Evolutionary conservation across 495 filamentous ascomycete genomes (phyloP), one percentile per base, ranked within the genome.

Genomic region (Penicillium parvum): DNA sequence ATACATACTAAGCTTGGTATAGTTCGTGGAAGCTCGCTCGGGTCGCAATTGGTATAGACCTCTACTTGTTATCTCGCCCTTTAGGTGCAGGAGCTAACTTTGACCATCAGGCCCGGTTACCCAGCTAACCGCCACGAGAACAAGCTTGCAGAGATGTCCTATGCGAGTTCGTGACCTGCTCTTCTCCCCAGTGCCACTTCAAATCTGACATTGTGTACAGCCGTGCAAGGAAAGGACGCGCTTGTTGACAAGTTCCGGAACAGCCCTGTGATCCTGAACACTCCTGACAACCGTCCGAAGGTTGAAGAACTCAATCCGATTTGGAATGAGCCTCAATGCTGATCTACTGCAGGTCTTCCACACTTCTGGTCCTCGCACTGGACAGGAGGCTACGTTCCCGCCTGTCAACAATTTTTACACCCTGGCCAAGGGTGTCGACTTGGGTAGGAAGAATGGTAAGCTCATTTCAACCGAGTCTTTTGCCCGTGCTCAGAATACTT

Each of bases 211-310:
- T 20, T 8, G 23, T 28, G 12, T 48, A 47, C 22, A 90, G 87
- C 89, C 22, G 88, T 94, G 45, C 92, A 98, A 68, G 92, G 91
- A 27, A 82, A 82, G 47, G 91, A 95, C 57, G 88, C 86, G 40
- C 74, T 96, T 5, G 78, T 96, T 22, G 83, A 92, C 55, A 95
- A 96, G 52, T 97, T 98, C 64, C 84, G 91, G 15, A 98, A 98
- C 65, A 95, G 88, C 39, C 87, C 86, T 4, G 89, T 98, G 10
- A 96, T 96, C 86, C 68, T 89, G 8, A 88, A 96, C 64, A 75
- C 82, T 29, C 71, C 78, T 4, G 81, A 82, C 15, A 91, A 85
- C 57, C 84, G 90, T 7, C 91, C 91, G 2, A 94, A 92, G 74
- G 87, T 90, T 22, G 28, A 6, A 6, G 6, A 14, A 21, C 3